Evolutionary conservation across 352 stramenopile species (phyloP).

Genomic region (Pseudoperonospora humuli): DNA sequence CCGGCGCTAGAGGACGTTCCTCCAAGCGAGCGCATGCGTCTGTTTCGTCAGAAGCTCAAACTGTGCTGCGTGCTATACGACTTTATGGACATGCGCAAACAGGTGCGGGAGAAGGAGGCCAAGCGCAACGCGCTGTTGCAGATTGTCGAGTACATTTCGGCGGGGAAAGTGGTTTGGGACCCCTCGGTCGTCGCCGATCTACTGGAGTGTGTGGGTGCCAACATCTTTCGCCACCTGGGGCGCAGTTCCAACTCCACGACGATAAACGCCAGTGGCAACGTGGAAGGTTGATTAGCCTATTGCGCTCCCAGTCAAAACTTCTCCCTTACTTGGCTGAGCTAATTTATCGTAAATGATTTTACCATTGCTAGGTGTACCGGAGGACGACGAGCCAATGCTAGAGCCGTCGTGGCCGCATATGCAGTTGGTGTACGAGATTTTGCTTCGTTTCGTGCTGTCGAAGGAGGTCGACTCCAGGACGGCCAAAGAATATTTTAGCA

Average conservation of each 20-base stretch:
- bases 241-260: constrained; percentile 63
- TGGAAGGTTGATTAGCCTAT: constrained; percentile 27
- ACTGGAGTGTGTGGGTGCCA: constrained; percentile 63
- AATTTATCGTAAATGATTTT: background rate
- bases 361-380: constrained; percentile 51
- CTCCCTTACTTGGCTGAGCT: background rate
- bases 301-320: background rate
- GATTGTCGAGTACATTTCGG: constrained; percentile 95
- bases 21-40: constrained; percentile 43
- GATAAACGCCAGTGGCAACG: constrained; percentile 45
- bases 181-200: constrained; percentile 47
- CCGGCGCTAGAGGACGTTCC: constrained; percentile 48
- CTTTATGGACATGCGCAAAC: constrained; percentile 48
- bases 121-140: constrained; percentile 97
- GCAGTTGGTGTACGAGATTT: constrained; percentile 98
- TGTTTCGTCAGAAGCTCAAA: constrained; percentile 63
- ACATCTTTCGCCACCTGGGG: constrained; percentile 87
- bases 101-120: constrained; percentile 57
- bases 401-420: constrained; percentile 96
- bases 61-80: constrained; percentile 54
- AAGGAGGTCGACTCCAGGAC: constrained; percentile 95
- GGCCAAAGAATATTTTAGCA: constrained; percentile 95
- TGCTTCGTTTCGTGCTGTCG: constrained; percentile 95
- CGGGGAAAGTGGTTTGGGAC: constrained; percentile 59
- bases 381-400: constrained; percentile 97